A percentile compares a stretch with the other conserved stretches of the same genome.
phyloP scores from a whole-genome alignment of 768 basidiomycete species.

The Obba rivulosa region DNA sequence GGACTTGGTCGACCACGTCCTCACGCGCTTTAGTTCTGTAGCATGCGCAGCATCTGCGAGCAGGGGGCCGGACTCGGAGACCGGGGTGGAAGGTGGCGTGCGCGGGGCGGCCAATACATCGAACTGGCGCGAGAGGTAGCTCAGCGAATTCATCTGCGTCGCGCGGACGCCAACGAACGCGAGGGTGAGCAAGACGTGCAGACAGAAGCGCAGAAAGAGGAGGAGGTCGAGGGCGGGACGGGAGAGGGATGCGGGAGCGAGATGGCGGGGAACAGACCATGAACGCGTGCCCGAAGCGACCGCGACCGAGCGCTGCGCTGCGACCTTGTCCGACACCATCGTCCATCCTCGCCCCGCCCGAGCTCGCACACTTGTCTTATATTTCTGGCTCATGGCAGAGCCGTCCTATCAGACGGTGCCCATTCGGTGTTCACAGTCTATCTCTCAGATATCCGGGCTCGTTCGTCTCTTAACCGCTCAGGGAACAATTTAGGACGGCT shows the following conservation, averaged over 20 bases:
- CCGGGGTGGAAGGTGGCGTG: conserved; percentile 54
- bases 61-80: conserved; percentile 30
- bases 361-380: too few species aligned
- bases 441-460: too few species aligned
- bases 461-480: too few species aligned
- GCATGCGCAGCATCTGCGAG: conserved; percentile 17
- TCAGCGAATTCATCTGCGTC: conserved; percentile 70
- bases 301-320: too few species aligned
- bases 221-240: conserved; percentile 5
- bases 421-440: too few species aligned
- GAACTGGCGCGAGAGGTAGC: conserved; percentile 77
- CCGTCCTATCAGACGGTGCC: too few species aligned
- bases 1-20: conserved; percentile 53
- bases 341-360: too few species aligned
- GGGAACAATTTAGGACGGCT: too few species aligned
- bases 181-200: conserved; percentile 11
- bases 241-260: conserved; percentile 1
- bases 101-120: conserved; percentile 63
- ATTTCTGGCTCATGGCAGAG: too few species aligned
- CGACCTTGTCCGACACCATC: too few species aligned
- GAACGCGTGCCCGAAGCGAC: conserved; percentile 1
- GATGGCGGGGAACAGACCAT: conserved; percentile 4
- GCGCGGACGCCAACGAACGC: conserved; percentile 16
- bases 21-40: conserved; percentile 35
- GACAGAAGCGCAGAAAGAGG: conserved; percentile 9